Conservation (phyloP, 768 basidiomycete genomes). For the Hygrocybe coccinea region DNA sequence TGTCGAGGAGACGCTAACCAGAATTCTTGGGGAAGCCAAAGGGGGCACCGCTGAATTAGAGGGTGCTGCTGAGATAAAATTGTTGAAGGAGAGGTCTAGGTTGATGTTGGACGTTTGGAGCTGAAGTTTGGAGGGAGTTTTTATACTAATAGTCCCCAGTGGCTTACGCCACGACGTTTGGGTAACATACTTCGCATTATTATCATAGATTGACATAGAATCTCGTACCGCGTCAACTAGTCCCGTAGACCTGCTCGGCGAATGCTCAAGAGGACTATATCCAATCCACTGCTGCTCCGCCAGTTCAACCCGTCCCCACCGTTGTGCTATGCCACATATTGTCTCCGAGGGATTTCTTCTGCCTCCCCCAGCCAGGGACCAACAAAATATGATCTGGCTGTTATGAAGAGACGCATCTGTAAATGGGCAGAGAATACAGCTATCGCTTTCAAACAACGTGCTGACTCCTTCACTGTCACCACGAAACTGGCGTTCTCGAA, state of each 20-base stretch:
- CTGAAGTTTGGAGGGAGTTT: constrained; percentile 33
- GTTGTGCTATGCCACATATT: background rate
- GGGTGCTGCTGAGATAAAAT: constrained; percentile 86
- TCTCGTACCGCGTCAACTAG: too few relatives aligned
- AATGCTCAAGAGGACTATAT: constrained; percentile 35
- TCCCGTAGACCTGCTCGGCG: background rate
- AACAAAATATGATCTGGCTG: background rate
- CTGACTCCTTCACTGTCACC: constrained; percentile 53
- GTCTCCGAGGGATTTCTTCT: too few relatives aligned
- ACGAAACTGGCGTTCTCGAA: constrained; percentile 62
- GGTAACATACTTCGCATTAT: too few relatives aligned
- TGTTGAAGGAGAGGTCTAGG: constrained; percentile 90
- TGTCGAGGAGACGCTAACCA: constrained; percentile 84
- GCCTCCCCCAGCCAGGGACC: background rate
- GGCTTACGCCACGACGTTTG: too few relatives aligned
- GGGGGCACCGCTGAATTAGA: constrained; percentile 84
- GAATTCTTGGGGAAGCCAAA: constrained; percentile 88
- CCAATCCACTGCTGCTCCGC: constrained; percentile 26
- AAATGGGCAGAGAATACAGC: constrained; percentile 42
- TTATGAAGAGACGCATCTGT: background rate
- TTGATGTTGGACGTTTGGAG: constrained; percentile 89
- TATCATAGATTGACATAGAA: too few relatives aligned
- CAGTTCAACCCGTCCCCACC: constrained; percentile 15
- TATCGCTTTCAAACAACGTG: constrained; percentile 45
- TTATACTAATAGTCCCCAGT: too few relatives aligned